Conservation (phyloP, 352 stramenopile genomes). For the Phytophthora podocarpi region DNA sequence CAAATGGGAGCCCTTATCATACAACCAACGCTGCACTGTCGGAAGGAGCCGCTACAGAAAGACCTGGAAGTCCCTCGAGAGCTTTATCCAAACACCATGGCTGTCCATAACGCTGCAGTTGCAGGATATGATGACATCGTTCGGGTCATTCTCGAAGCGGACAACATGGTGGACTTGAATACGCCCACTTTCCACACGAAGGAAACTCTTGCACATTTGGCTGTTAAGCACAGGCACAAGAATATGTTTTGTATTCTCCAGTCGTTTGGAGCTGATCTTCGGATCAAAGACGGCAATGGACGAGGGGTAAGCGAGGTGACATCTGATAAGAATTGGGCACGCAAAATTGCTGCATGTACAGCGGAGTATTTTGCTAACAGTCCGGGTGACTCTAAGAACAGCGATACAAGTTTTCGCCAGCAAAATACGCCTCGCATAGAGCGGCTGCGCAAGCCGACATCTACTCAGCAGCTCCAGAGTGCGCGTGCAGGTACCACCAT, state of each 20-base stretch:
- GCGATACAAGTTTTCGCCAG: not conserved
- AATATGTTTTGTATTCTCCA: conserved; percentile 19
- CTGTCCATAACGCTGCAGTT: conserved; percentile 25
- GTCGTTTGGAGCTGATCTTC: conserved; percentile 22
- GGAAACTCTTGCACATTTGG: conserved; percentile 34
- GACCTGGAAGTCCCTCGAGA: not conserved
- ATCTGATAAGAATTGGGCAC: conserved; percentile 2
- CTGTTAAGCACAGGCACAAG: conserved; percentile 27
- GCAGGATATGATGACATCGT: conserved; percentile 30
- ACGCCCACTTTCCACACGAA: conserved; percentile 30
- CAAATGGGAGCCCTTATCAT: conserved; percentile 30
- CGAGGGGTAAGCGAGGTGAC: conserved; percentile 18
- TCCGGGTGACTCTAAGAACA: not conserved
- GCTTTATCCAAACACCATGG: conserved; percentile 20
- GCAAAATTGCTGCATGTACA: conserved; percentile 8
- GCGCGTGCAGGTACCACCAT: not conserved
- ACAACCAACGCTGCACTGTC: conserved; percentile 20
- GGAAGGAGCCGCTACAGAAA: conserved; percentile 6
- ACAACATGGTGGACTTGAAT: conserved; percentile 37
- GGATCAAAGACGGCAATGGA: conserved; percentile 26
- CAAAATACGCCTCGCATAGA: not conserved
- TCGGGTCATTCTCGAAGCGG: conserved; percentile 25
- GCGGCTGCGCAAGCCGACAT: too few relatives aligned
- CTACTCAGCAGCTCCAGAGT: too few relatives aligned
- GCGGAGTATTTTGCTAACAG: not conserved